Percentiles rank a stretch among this genome's conserved stretches.
Evolutionary conservation across 2,329 filamentous ascomycete genomes (phyloP).

Genomic region (Leptographium wingfieldii): DNA sequence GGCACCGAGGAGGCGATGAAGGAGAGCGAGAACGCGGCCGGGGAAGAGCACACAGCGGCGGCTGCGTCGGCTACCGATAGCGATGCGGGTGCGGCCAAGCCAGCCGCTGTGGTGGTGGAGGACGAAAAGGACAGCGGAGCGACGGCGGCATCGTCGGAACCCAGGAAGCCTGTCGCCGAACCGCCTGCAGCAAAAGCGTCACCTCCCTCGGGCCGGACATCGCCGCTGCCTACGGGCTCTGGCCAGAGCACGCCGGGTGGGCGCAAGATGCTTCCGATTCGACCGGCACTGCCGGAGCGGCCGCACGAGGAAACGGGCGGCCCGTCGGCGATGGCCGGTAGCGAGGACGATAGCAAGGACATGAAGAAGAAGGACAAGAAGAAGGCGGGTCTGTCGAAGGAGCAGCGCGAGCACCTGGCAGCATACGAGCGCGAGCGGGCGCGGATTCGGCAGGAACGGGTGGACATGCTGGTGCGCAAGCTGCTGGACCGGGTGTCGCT

Average conservation of each 20-base stretch:
- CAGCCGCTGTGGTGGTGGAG: slow-evolving; percentile 27
- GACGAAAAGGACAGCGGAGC: slow-evolving; percentile 20
- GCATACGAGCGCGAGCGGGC: slow-evolving; percentile 81
- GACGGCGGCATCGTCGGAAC: neutral
- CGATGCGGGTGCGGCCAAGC: slow-evolving; percentile 13
- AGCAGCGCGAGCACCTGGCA: slow-evolving; percentile 83
- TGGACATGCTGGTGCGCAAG: slow-evolving; percentile 73
- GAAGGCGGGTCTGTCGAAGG: slow-evolving; percentile 72
- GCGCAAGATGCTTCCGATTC: slow-evolving; percentile 51
- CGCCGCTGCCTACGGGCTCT: slow-evolving; percentile 21
- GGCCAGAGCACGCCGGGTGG: slow-evolving; percentile 25
- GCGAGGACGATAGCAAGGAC: slow-evolving; percentile 52
- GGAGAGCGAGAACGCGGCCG: slow-evolving; percentile 35
- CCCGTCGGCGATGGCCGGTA: slow-evolving; percentile 48
- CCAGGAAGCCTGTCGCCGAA: neutral
- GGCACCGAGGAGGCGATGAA: slow-evolving; percentile 43
- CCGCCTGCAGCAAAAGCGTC: neutral
- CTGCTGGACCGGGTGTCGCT: slow-evolving; percentile 80
- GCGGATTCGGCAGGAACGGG: slow-evolving; percentile 70
- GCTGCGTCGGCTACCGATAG: slow-evolving; percentile 18
- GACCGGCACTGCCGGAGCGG: slow-evolving; percentile 78
- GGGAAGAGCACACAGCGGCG: slow-evolving; percentile 24
- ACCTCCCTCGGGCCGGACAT: neutral
- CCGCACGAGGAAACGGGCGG: slow-evolving; percentile 64
- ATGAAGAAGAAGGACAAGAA: slow-evolving; percentile 48